Percentiles rank a stretch among this genome's conserved stretches.
Conservation (phyloP, 129 eudicot species). For the Daucus carota region DH1_v3.0 NC_030381.2:1572501-1573000, state of each 20-base stretch:
- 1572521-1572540: conserved; percentile 71
- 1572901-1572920: not conserved
- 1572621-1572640: conserved; percentile 59
- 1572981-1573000: no score
- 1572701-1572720: no score
- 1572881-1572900: not conserved
- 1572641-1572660: conserved; percentile 44
- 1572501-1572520: conserved; percentile 66
- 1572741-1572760: not conserved
- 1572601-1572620: conserved; percentile 34
- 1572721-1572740: not conserved
- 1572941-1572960: not conserved
- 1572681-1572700: no score
- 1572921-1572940: not conserved
- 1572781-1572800: not conserved
- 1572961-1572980: no score
- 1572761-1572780: not conserved
- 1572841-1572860: not conserved
- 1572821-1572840: conserved; percentile 41
- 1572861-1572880: not conserved
- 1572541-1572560: conserved; percentile 72
- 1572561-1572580: conserved; percentile 60
- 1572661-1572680: not conserved
- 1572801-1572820: not conserved
- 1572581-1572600: conserved; percentile 61